Percentiles rank a stretch among this genome's conserved stretches.
These are phyloP conservation scores for Crepidotus variabilis DNA, from an alignment of 768 basidiomycete species.

Conservation along the genomic window DNA sequence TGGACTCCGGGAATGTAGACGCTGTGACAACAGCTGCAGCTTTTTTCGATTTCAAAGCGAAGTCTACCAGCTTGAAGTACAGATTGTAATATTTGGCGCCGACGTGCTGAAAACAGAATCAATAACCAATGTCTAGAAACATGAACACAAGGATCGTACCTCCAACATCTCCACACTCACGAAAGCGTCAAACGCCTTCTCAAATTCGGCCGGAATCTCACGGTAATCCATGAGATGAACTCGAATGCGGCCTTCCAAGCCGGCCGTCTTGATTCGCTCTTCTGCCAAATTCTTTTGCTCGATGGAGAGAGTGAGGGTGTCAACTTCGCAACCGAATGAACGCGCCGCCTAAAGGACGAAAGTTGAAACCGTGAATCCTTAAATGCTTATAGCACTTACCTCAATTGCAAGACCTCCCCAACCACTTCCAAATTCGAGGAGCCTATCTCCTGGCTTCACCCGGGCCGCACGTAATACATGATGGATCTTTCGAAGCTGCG, in stretches of 20 bases:
- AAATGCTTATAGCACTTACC: constrained; percentile 32
- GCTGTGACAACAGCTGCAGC: constrained; percentile 68
- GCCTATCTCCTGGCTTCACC: constrained; percentile 73
- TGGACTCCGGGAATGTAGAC: constrained; percentile 67
- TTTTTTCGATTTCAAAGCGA: constrained; percentile 64
- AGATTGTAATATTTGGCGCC: constrained; percentile 55
- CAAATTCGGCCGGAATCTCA: constrained; percentile 77
- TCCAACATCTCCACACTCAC: constrained; percentile 84
- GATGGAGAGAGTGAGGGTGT: constrained; percentile 82
- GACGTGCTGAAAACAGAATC: constrained; percentile 36
- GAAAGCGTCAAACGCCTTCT: constrained; percentile 76
- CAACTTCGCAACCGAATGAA: constrained; percentile 76
- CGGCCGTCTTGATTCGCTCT: constrained; percentile 72
- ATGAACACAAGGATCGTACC: constrained; percentile 36
- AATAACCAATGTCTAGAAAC: not conserved
- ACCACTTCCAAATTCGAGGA: constrained; percentile 90
- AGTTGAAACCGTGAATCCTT: constrained; percentile 4
- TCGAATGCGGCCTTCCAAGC: constrained; percentile 65
- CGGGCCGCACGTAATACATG: constrained; percentile 77
- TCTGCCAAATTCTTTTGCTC: constrained; percentile 89
- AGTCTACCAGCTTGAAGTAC: constrained; percentile 77
- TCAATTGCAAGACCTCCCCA: constrained; percentile 92
- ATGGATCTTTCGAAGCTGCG: constrained; percentile 80
- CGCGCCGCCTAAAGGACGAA: constrained; percentile 50
- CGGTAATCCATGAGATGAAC: constrained; percentile 92